These are phyloP conservation scores for Acer saccharum DNA, from an alignment of 345 rosid species.

Conservation along the genomic window DNA sequence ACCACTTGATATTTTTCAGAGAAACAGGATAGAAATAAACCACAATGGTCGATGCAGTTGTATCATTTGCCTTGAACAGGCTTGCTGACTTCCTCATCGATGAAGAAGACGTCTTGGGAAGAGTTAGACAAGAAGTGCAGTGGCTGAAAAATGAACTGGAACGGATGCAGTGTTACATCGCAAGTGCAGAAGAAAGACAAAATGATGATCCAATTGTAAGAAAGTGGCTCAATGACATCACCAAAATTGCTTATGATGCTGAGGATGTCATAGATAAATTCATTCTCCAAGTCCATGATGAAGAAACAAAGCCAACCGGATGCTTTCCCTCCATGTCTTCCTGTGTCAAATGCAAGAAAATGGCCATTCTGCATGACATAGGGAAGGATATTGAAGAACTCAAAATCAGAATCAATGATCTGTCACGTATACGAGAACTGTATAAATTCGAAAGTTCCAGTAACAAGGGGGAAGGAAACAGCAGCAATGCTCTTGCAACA, in stretches of 20 bases:
- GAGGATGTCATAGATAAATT: slow-evolving; percentile 35
- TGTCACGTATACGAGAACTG: too few species aligned
- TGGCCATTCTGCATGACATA: too few species aligned
- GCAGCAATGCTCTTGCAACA: too few species aligned
- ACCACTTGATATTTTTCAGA: too few species aligned
- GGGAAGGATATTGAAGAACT: too few species aligned
- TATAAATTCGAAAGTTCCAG: too few species aligned
- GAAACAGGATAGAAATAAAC: too few species aligned
- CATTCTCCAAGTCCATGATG: slow-evolving; percentile 13
- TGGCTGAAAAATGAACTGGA: slow-evolving; percentile 33
- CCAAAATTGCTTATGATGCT: slow-evolving; percentile 34
- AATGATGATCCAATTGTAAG: slow-evolving; percentile 28
- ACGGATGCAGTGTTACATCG: slow-evolving; percentile 31
- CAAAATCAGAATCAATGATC: too few species aligned
- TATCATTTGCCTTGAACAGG: slow-evolving; percentile 31
- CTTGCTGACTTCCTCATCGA: slow-evolving; percentile 23
- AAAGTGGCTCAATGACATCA: slow-evolving; percentile 36
- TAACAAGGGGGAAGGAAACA: too few species aligned
- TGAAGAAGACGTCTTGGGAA: slow-evolving; percentile 3
- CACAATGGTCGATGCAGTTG: slow-evolving; percentile 31
- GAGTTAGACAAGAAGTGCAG: slow-evolving; percentile 22
- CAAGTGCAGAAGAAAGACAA: slow-evolving; percentile 39
- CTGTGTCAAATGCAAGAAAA: too few species aligned
- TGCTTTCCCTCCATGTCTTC: too few species aligned
- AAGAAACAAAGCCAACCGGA: too few species aligned